A percentile compares a stretch with the other conserved stretches of the same genome.
phyloP scores from a whole-genome alignment of 2,329 filamentous ascomycete species.

The Sarocladium kiliense region DNA sequence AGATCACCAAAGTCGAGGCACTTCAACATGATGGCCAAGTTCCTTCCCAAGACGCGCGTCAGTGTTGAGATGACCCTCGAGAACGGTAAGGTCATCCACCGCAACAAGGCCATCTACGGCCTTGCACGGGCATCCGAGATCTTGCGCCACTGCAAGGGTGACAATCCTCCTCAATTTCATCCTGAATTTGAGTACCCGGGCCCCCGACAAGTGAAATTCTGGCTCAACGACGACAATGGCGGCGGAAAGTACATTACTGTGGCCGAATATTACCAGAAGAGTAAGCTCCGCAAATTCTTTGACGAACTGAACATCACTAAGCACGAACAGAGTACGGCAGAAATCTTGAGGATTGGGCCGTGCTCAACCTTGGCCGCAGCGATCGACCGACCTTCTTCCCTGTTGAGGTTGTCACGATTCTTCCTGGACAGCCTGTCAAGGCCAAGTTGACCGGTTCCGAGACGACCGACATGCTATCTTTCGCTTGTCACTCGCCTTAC shows the following conservation, averaged over 20 bases:
- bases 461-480: conserved; percentile 64
- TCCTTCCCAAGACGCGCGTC: conserved; percentile 34
- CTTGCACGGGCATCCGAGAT: conserved; percentile 21
- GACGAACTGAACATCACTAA: neutral
- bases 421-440: conserved; percentile 59
- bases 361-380: conserved; percentile 61
- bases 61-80: conserved; percentile 25
- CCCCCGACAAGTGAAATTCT: conserved; percentile 27
- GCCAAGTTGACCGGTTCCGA: conserved; percentile 55
- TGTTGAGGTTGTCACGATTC: conserved; percentile 58
- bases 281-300: conserved; percentile 25
- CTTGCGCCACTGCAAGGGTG: conserved; percentile 12
- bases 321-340: conserved; percentile 27
- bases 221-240: conserved; percentile 19
- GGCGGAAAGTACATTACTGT: conserved; percentile 30
- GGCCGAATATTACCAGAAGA: conserved; percentile 37
- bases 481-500: conserved; percentile 63
- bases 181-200: conserved; percentile 23
- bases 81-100: conserved; percentile 23
- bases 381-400: conserved; percentile 60
- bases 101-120: conserved; percentile 23
- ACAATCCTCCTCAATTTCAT: conserved; percentile 18
- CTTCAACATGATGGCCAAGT: conserved; percentile 27
- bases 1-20: conserved; percentile 7
- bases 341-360: conserved; percentile 39